Conservation (phyloP, 495 filamentous ascomycete species). For the Podospora appendiculata region DNA sequence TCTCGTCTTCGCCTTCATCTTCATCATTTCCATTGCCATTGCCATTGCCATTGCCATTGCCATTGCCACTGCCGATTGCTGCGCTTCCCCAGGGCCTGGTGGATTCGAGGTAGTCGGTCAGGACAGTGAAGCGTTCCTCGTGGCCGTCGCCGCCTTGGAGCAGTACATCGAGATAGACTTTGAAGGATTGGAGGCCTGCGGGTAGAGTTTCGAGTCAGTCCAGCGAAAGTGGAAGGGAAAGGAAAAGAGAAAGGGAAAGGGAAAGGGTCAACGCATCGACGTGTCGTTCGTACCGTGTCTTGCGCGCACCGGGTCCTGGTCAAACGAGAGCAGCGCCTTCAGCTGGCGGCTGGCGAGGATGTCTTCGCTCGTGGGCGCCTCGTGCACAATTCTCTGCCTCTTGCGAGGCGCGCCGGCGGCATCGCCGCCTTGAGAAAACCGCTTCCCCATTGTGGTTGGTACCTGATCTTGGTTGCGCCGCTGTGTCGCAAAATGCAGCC, state of each 20-base stretch:
- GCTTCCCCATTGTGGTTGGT: conserved; percentile 30
- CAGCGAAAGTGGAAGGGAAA: not conserved
- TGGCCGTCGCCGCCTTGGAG: conserved; percentile 43
- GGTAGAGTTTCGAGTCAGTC: not conserved
- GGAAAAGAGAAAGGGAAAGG: not conserved
- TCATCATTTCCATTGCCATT: no score
- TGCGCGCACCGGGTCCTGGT: conserved; percentile 51
- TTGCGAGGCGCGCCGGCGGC: conserved; percentile 19
- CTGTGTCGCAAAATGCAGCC: not conserved
- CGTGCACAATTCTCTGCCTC: conserved; percentile 31
- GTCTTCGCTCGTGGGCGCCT: conserved; percentile 43
- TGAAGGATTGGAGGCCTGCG: conserved; percentile 67
- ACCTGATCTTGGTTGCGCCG: not conserved
- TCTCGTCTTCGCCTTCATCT: conserved; percentile 46
- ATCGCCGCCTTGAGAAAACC: conserved; percentile 26
- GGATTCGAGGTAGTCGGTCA: conserved; percentile 66
- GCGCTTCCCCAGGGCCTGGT: conserved; percentile 38
- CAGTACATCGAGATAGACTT: conserved; percentile 63
- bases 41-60: no score
- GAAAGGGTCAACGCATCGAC: not conserved
- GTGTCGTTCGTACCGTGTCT: conserved; percentile 54
- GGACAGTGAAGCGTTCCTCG: conserved; percentile 43
- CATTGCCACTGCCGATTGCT: no score
- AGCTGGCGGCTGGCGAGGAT: conserved; percentile 54
- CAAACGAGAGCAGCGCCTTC: conserved; percentile 54